phyloP scores from a whole-genome alignment of 192 early-diverging fungal species.

The Coemansia sp. region DNA sequence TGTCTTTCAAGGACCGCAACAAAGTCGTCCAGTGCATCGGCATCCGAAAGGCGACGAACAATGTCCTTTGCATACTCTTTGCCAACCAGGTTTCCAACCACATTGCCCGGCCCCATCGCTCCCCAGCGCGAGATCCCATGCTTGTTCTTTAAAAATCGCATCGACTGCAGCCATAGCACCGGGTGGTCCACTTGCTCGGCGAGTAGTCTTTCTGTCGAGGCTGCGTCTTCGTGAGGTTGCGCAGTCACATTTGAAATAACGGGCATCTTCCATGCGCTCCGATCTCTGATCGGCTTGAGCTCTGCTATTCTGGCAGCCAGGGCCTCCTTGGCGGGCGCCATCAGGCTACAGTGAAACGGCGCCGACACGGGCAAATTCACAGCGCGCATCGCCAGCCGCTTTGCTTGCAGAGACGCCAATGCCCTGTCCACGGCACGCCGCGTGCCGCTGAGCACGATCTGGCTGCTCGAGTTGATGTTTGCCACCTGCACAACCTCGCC shows the following conservation, averaged over 20 bases:
- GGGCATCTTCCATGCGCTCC: conserved; percentile 63
- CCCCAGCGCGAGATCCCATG: conserved; percentile 82
- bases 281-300: conserved; percentile 58
- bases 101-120: conserved; percentile 80
- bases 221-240: conserved; percentile 61
- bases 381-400: conserved; percentile 80
- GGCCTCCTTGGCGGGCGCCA: conserved; percentile 77
- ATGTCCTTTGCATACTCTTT: conserved; percentile 80
- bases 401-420: conserved; percentile 71
- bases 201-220: conserved; percentile 65
- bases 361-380: conserved; percentile 92
- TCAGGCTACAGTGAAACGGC: conserved; percentile 92
- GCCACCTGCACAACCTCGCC: conserved; percentile 80
- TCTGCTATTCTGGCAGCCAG: conserved; percentile 71
- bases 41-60: conserved; percentile 55
- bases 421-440: conserved; percentile 81
- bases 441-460: conserved; percentile 92
- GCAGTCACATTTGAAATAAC: conserved; percentile 94
- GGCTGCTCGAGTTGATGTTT: conserved; percentile 79
- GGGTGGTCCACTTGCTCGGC: conserved; percentile 78
- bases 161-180: conserved; percentile 86
- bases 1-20: conserved; percentile 40
- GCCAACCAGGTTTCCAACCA: conserved; percentile 82
- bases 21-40: conserved; percentile 37
- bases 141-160: conserved; percentile 69